Conservation (phyloP, 805 yeast genomes). For the Sugiyamaella mastotermitis region DNA sequence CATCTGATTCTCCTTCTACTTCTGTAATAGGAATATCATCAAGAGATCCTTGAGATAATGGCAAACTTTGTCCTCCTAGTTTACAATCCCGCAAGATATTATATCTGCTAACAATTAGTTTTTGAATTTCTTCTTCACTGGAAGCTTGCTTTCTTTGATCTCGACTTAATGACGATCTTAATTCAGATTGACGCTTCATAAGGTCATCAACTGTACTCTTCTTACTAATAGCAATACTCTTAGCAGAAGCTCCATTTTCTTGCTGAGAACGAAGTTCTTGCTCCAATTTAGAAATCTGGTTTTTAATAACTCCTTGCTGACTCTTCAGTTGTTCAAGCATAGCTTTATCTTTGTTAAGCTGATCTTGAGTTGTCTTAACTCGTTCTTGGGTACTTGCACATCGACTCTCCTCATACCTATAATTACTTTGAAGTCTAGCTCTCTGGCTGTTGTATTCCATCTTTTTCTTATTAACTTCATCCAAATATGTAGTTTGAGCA, state of each 20-base stretch:
- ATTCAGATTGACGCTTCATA: constrained; percentile 28
- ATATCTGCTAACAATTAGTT: constrained; percentile 43
- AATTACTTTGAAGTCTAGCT: constrained; percentile 51
- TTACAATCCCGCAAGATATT: constrained; percentile 65
- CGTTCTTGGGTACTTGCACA: constrained; percentile 45
- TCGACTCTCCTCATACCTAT: constrained; percentile 61
- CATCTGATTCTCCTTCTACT: constrained; percentile 24
- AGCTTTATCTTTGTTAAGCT: constrained; percentile 35
- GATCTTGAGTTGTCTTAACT: constrained; percentile 30
- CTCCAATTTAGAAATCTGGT: constrained; percentile 11
- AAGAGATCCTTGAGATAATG: constrained; percentile 54
- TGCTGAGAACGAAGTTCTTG: constrained; percentile 19
- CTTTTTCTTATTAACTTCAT: constrained; percentile 27
- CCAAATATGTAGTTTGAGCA: constrained; percentile 44
- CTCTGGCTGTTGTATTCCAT: constrained; percentile 58
- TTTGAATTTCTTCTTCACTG: constrained; percentile 49
- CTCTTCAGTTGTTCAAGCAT: constrained; percentile 32
- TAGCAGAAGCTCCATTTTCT: constrained; percentile 36
- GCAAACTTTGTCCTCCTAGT: constrained; percentile 60
- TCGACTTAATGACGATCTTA: constrained; percentile 22
- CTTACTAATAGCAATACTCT: constrained; percentile 28
- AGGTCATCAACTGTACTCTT: constrained; percentile 22
- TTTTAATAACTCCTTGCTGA: constrained; percentile 31
- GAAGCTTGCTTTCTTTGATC: constrained; percentile 14
- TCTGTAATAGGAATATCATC: constrained; percentile 58